Base-by-base conservation (phyloP, 2,329 filamentous ascomycete genomes). In the Pseudocercospora musae region DNA sequence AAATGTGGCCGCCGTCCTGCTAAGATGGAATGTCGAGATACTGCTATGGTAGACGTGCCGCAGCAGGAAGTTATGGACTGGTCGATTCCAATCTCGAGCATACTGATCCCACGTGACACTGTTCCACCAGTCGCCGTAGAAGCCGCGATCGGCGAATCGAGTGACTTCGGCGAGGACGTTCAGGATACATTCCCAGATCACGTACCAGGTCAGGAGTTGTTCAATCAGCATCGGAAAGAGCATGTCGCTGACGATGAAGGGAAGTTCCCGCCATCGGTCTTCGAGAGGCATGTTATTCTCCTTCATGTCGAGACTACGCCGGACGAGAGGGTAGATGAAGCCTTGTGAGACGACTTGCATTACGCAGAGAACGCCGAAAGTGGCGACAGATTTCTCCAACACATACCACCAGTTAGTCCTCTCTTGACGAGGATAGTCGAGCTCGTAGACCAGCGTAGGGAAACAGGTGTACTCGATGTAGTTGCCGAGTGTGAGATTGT, bases 141-240 rank as follows among this genome's bases (percentile, higher is more conserved):
- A 69, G 42, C 67, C 67, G 20, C 67, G 63, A 73, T 93, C 90
- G 4, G 90, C 89, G 73, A 93, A 94, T 65, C 82, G 81, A 0
- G 89, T 92, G 59, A 93, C 74, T 75, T 94, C 90, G 3, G 89
- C 90, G 21, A 93, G 80, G 13, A 91, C 84, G 73, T 93, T 93
- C 63, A 92, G 78, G 25, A 81, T 73, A 64, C 80, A 82, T 68
- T 82, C 80, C 90, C 90, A 94, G 67, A 93, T 92, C 27, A 94
- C 83, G 73, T 92, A 93, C 88, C 90, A 94, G 0, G 86, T 83
- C 61, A 91, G 82, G 57, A 93, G 76, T 65, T 92, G 91, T 73
- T 93, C 89, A 76, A 92, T 86, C 77, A 93, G 85, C 65, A 94
- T 88, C 0, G 90, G 90, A 64, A 93, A 92, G 8, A 92, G 81